Evolutionary conservation across 257 asterid genomes (phyloP).

Genomic region (Solanum habrochaites): DNA sequence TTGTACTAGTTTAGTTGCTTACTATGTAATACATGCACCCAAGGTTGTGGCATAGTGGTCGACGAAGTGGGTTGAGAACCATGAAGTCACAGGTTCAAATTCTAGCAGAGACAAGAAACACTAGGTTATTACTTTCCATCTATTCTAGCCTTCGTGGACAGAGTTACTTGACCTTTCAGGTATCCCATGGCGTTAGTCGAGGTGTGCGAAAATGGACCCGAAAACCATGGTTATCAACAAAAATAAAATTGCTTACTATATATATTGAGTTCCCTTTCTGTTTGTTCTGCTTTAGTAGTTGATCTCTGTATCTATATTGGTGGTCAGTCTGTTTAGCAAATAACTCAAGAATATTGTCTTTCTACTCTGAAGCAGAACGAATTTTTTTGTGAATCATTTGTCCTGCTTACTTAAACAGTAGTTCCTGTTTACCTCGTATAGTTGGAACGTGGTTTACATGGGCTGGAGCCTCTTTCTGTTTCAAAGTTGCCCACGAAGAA

Average conservation of each 20-base stretch:
- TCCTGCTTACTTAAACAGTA: not conserved
- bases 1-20: not conserved
- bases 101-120: not conserved
- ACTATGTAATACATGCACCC: not conserved
- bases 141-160: not conserved
- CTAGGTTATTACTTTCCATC: not conserved
- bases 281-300: not conserved
- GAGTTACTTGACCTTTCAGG: not conserved
- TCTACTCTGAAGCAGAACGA: not conserved
- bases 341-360: not conserved
- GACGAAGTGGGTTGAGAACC: not conserved
- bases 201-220: not conserved
- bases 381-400: not conserved
- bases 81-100: not conserved
- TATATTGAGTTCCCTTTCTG: not conserved
- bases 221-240: not conserved
- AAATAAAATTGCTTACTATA: not conserved
- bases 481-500: slow-evolving; percentile 58
- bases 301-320: not conserved
- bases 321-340: not conserved
- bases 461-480: slow-evolving; percentile 60
- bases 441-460: slow-evolving; percentile 75
- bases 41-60: not conserved
- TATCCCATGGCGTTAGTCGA: not conserved
- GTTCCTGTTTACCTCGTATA: slow-evolving; percentile 13